Percentiles rank a stretch among this genome's conserved stretches.
Conservation (phyloP, 192 early-diverging fungal species). For the Mortierella hygrophila region DNA sequence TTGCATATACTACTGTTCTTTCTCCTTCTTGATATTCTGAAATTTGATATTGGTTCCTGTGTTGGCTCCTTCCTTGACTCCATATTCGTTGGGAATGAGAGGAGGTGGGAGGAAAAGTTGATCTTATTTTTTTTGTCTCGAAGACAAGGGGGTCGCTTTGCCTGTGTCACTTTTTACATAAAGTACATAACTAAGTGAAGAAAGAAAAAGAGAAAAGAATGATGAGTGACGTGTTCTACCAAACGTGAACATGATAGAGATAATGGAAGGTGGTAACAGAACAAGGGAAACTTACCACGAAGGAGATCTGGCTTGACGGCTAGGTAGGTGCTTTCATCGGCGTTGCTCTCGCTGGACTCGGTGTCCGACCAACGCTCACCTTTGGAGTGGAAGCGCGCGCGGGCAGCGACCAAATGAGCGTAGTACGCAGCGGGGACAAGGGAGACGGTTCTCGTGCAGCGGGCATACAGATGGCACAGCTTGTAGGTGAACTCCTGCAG, state of each 20-base stretch:
- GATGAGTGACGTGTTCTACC: not conserved
- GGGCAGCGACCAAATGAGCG: constrained; percentile 89
- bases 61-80: too few relatives aligned
- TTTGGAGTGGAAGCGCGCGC: constrained; percentile 86
- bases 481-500: constrained; percentile 92
- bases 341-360: constrained; percentile 24
- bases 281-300: not conserved
- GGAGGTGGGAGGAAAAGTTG: not conserved
- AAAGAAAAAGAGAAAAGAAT: not conserved
- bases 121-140: constrained; percentile 11
- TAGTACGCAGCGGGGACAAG: constrained; percentile 94
- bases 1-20: not conserved
- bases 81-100: too few relatives aligned
- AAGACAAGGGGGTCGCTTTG: not conserved
- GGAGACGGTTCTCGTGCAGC: constrained; percentile 89
- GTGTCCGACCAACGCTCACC: constrained; percentile 70
- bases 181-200: constrained; percentile 39
- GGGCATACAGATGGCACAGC: constrained; percentile 93
- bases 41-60: too few relatives aligned
- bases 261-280: not conserved
- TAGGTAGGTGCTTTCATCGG: constrained; percentile 31
- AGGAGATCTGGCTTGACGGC: constrained; percentile 52
- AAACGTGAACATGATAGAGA: not conserved
- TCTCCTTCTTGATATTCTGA: not conserved
- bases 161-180: constrained; percentile 9